A percentile compares a stretch with the other conserved stretches of the same genome.
These are phyloP conservation scores for Penicillium lagena DNA, from an alignment of 495 filamentous ascomycete genomes.

Conservation along the genomic window DNA sequence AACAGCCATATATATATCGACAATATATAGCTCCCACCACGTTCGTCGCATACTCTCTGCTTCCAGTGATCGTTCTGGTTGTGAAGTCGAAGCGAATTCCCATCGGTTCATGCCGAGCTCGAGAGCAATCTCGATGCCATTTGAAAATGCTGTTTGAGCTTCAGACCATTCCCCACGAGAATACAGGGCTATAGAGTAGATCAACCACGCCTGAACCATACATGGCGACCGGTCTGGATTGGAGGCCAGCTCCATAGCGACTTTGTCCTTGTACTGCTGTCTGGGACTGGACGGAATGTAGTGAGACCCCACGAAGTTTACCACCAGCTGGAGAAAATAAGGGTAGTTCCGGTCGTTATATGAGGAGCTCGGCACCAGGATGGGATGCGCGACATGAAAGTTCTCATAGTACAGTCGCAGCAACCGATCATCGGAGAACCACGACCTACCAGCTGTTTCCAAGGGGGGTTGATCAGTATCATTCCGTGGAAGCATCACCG, in stretches of 20 bases:
- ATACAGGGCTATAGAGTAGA: constrained; percentile 30
- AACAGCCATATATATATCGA: constrained; percentile 30
- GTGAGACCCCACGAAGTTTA: constrained; percentile 33
- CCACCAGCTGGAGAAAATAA: constrained; percentile 25
- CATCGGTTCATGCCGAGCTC: constrained; percentile 31
- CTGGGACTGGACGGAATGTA: constrained; percentile 19
- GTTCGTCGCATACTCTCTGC: constrained; percentile 35
- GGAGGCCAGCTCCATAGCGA: constrained; percentile 18
- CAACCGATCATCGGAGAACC: constrained; percentile 26
- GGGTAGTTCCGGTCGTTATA: constrained; percentile 34
- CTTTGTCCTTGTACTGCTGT: constrained; percentile 17
- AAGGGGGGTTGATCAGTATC: constrained; percentile 5
- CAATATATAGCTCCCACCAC: constrained; percentile 38
- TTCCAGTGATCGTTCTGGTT: constrained; percentile 20
- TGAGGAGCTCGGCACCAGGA: constrained; percentile 24
- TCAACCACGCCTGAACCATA: constrained; percentile 32
- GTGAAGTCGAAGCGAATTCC: constrained; percentile 22
- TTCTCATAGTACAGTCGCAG: constrained; percentile 33
- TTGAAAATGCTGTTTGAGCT: constrained; percentile 24
- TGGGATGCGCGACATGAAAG: constrained; percentile 34
- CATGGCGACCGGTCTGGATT: constrained; percentile 21
- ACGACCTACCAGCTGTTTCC: constrained; percentile 7
- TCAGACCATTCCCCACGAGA: constrained; percentile 28
- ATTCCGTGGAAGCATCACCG: constrained; percentile 10
- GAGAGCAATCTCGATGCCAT: constrained; percentile 26